Evolutionary conservation across 805 yeast species (phyloP), one percentile per base, ranked within the genome.

Genomic region (Saccharomycopsis sp.): DNA sequence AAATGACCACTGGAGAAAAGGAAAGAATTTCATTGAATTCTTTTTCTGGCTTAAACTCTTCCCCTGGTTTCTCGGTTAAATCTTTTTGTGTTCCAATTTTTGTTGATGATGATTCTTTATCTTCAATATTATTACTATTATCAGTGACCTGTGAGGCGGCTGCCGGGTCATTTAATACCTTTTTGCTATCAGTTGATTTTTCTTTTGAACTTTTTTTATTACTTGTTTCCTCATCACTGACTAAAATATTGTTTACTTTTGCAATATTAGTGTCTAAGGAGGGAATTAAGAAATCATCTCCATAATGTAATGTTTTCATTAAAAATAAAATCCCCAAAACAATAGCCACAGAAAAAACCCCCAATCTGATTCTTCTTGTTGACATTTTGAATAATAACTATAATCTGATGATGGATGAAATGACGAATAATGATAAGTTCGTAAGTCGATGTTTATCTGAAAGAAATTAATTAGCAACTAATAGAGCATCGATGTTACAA

Each of bases 1-100:
- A 75, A 4, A 83, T 61, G 14, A 76, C 71, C 53, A 82, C 72
- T 14, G 94, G 92, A 1, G 84, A 66, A 34, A 74, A 48, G 5
- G 68, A 49, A 39, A 87, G 54, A 26, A 83, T 80, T 39, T 66
- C 68, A 31, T 69, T 58, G 46, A 76, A 74, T 53, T 69, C 82
- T 45, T 59, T 63, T 28, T 66, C 71, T 3, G 79, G 67, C 51
- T 71, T 70, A 46, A 72, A 75, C 15, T 47, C 49, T 20, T 50
- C 49, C 12, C 58, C 60, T 21, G 44, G 54, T 34, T 48, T 45
- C 21, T 44, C 44, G 6, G 44, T 40, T 46, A 45, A 33, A 23
- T 45, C 48, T 17, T 45, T 42, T 14, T 19, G 17, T 18, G 20
- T 25, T 33, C n/a, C 5, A 5, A 19, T 25, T 33, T 21, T 14